Percentiles rank a stretch among this genome's conserved stretches.
phyloP scores from a whole-genome alignment of 2,329 filamentous ascomycete genomes.

The Epichloe sibirici region DNA sequence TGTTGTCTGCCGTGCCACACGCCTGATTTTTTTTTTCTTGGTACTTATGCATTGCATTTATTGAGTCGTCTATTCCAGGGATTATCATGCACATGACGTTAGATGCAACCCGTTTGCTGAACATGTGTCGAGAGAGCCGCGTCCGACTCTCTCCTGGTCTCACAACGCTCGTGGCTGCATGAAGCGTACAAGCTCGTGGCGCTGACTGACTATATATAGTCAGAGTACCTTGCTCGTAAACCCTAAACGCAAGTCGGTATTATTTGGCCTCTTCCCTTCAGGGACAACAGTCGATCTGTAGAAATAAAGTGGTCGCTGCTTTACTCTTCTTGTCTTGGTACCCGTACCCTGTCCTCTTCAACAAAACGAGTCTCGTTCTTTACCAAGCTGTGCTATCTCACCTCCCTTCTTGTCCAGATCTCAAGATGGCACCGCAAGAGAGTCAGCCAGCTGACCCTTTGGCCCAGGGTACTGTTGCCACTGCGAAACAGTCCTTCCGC shows the following conservation, averaged over 20 bases:
- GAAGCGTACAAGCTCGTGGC: too few species aligned
- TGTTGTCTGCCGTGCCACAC: background rate
- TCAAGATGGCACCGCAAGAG: conserved; percentile 3
- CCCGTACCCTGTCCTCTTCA: background rate
- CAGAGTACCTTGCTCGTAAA: background rate
- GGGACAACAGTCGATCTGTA: background rate
- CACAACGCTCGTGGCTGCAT: background rate
- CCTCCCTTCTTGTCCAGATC: background rate
- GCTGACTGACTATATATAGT: background rate
- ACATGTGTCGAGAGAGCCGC: background rate
- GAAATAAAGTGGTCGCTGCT: background rate
- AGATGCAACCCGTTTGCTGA: background rate
- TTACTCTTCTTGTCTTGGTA: background rate
- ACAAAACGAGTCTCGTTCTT: background rate
- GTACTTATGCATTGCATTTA: background rate
- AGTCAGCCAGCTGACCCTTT: conserved; percentile 51
- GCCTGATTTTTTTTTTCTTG: too few species aligned
- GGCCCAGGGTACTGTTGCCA: conserved; percentile 51
- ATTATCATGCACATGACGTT: background rate
- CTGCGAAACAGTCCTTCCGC: conserved; percentile 48
- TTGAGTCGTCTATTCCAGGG: background rate
- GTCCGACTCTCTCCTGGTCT: background rate
- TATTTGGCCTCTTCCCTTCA: background rate
- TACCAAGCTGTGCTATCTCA: background rate
- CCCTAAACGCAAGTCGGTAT: background rate